phyloP scores from a whole-genome alignment of 768 basidiomycete species.

The Trametes meyenii region DNA sequence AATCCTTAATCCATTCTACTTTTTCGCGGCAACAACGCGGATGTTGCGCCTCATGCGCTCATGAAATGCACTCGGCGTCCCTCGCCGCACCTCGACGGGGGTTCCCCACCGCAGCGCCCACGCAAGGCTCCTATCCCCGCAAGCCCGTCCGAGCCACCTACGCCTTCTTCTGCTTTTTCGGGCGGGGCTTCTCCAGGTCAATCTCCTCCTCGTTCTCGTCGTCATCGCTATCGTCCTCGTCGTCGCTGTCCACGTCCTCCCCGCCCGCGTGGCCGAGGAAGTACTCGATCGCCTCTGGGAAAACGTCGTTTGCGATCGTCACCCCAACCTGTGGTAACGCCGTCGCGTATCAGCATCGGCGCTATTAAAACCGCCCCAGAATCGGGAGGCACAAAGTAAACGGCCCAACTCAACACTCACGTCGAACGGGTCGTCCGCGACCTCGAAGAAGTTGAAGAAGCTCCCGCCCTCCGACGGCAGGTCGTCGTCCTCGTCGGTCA shows the following conservation, averaged over 20 bases:
- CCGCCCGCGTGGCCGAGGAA: constrained; percentile 70
- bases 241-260: constrained; percentile 65
- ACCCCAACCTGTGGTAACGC: constrained; percentile 59
- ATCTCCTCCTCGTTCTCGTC: constrained; percentile 85
- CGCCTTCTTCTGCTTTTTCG: constrained; percentile 70
- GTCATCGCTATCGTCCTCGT: constrained; percentile 69
- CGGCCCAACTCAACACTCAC: constrained; percentile 45
- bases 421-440: constrained; percentile 63
- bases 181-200: constrained; percentile 81
- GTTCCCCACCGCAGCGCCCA: not conserved
- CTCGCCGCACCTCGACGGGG: constrained; percentile 6
- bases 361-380: not conserved
- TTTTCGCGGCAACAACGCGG: not conserved
- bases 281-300: constrained; percentile 79
- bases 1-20: constrained; percentile 13
- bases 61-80: not conserved
- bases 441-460: constrained; percentile 89
- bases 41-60: constrained; percentile 9
- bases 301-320: constrained; percentile 74
- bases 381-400: not conserved
- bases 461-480: constrained; percentile 69
- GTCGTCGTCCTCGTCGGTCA: constrained; percentile 61
- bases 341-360: constrained; percentile 14
- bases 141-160: constrained; percentile 35
- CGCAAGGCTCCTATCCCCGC: not conserved